Percentiles rank a stretch among this genome's conserved stretches.
Evolutionary conservation across 164 flowering plant species (phyloP).

Genomic region (Tetrastigma voinierianum): DNA sequence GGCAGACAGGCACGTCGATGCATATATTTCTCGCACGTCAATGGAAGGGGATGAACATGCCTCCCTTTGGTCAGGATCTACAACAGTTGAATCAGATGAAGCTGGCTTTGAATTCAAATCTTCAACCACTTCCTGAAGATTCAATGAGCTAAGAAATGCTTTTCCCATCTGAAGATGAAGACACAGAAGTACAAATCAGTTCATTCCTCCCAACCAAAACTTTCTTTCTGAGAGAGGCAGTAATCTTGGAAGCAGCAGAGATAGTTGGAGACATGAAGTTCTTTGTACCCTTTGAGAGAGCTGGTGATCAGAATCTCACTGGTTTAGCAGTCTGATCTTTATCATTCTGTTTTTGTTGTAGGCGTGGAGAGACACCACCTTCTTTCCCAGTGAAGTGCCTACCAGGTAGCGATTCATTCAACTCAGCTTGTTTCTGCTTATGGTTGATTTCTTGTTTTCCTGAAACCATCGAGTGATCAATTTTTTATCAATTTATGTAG

Average conservation of each 20-base stretch:
- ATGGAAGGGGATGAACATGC: too few relatives aligned
- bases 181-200: too few relatives aligned
- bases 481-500: too few relatives aligned
- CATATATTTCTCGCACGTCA: too few relatives aligned
- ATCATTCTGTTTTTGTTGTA: conserved; percentile 56
- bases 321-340: conserved; percentile 34
- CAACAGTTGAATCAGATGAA: conserved; percentile 5
- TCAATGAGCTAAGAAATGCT: too few relatives aligned
- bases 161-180: too few relatives aligned
- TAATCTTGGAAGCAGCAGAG: conserved; percentile 74
- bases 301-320: conserved; percentile 32
- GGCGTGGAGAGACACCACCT: conserved; percentile 10
- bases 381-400: too few relatives aligned
- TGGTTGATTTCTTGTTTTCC: conserved; percentile 20
- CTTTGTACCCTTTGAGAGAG: conserved; percentile 44
- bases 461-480: conserved; percentile 5
- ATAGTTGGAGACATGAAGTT: conserved; percentile 87
- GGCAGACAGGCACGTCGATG: too few relatives aligned
- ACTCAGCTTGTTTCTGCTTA: conserved; percentile 17
- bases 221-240: conserved; percentile 66
- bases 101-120: conserved; percentile 14
- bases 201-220: too few relatives aligned
- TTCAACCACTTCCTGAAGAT: too few relatives aligned
- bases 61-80: conserved; percentile 1
- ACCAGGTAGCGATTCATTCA: conserved; percentile 5